These are phyloP conservation scores for Pachysandra terminalis DNA, from an alignment of 164 flowering plant genomes.

Conservation along the genomic window DNA sequence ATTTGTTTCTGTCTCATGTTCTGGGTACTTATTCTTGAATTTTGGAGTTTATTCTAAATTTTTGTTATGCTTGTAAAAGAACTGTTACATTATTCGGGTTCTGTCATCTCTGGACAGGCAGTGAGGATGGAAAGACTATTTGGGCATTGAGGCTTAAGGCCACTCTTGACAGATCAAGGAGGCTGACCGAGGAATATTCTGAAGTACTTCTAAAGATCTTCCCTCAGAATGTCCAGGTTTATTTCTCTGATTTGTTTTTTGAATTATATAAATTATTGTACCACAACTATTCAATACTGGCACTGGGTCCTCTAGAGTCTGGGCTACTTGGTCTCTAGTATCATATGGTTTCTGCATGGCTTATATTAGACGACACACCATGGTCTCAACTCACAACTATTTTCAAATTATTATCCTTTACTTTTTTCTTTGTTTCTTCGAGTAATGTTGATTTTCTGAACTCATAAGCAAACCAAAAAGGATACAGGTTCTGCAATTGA, in stretches of 20 bases:
- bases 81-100: not conserved
- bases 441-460: too few species aligned
- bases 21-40: not conserved
- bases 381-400: not conserved
- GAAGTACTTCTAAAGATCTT: slow-evolving; percentile 84
- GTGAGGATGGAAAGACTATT: slow-evolving; percentile 76
- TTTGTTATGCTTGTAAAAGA: not conserved
- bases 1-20: not conserved
- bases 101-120: slow-evolving; percentile 38
- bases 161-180: slow-evolving; percentile 86
- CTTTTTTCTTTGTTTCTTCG: not conserved
- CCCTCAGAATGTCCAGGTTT: slow-evolving; percentile 71
- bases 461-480: too few species aligned
- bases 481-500: too few species aligned
- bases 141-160: slow-evolving; percentile 95
- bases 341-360: too few species aligned
- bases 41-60: not conserved
- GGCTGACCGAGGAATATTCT: slow-evolving; percentile 89
- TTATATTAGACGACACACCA: not conserved
- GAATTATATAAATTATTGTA: not conserved
- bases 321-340: not conserved
- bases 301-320: not conserved
- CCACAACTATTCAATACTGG: not conserved
- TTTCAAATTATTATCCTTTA: too few species aligned
- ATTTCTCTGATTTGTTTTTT: slow-evolving; percentile 1